Evolutionary conservation across 2,329 filamentous ascomycete genomes (phyloP).

Genomic region (Pseudopyricularia javanii): DNA sequence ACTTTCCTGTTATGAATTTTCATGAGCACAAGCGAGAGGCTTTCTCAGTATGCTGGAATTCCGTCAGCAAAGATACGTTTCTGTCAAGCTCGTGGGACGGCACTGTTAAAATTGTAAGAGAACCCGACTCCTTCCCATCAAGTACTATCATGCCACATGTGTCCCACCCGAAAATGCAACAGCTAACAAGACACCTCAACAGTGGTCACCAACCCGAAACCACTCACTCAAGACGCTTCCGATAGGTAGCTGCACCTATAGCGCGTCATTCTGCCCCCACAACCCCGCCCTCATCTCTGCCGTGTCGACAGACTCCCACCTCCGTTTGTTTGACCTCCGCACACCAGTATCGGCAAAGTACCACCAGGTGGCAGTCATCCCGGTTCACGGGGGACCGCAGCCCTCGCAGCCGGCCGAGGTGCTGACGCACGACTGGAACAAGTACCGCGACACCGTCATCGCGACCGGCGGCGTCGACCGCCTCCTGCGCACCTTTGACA

Average conservation of each 20-base stretch:
- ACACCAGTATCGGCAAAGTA: conserved; percentile 78
- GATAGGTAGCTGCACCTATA: conserved; percentile 89
- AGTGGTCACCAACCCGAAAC: conserved; percentile 74
- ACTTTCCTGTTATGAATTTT: conserved; percentile 86
- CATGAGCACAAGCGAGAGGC: conserved; percentile 89
- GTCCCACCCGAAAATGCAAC: background rate
- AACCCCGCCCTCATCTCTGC: conserved; percentile 76
- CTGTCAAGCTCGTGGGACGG: conserved; percentile 92
- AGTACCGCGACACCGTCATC: conserved; percentile 76
- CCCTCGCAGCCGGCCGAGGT: conserved; percentile 60
- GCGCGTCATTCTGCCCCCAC: conserved; percentile 79
- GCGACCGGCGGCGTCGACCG: conserved; percentile 86
- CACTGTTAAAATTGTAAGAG: conserved; percentile 68
- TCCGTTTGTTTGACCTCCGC: conserved; percentile 85
- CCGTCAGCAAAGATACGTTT: conserved; percentile 82
- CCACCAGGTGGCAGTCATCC: conserved; percentile 71
- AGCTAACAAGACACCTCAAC: background rate
- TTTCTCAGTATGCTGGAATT: conserved; percentile 86
- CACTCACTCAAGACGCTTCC: conserved; percentile 75
- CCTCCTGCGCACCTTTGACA: conserved; percentile 79
- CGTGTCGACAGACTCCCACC: conserved; percentile 77
- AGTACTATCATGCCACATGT: background rate
- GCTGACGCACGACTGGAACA: conserved; percentile 98
- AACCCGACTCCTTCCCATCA: background rate
- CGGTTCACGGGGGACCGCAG: conserved; percentile 49